Evolutionary conservation across 495 filamentous ascomycete genomes (phyloP).

Genomic region (Bacidia rubella): DNA sequence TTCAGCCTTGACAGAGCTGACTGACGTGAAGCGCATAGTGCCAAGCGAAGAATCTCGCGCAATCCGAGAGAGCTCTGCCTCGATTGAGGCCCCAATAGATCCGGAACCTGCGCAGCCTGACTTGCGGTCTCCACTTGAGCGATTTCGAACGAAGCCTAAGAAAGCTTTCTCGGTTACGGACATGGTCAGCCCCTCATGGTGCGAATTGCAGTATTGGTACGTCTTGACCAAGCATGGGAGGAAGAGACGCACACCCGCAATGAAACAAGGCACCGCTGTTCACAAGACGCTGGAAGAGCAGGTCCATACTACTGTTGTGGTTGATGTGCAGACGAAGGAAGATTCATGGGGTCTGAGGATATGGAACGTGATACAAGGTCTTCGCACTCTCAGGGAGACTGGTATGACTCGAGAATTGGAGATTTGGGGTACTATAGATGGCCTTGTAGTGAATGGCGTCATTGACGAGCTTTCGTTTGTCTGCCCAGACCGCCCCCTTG

Average conservation of each 20-base stretch:
- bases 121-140: constrained; percentile 47
- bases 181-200: constrained; percentile 81
- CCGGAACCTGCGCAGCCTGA: constrained; percentile 20
- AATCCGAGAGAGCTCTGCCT: constrained; percentile 8
- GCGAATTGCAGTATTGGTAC: constrained; percentile 89
- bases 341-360: constrained; percentile 71
- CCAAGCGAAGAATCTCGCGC: constrained; percentile 29
- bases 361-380: constrained; percentile 85
- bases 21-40: constrained; percentile 54
- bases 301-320: constrained; percentile 58
- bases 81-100: constrained; percentile 16
- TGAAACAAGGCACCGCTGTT: constrained; percentile 64
- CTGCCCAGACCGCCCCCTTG: constrained; percentile 57
- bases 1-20: constrained; percentile 30
- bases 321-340: constrained; percentile 61
- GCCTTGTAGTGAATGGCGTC: constrained; percentile 72
- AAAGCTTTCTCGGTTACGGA: constrained; percentile 86
- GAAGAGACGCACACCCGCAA: constrained; percentile 60
- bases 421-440: constrained; percentile 81
- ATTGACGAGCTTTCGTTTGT: constrained; percentile 76
- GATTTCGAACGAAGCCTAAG: constrained; percentile 64
- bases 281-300: constrained; percentile 78
- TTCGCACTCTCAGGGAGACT: constrained; percentile 59
- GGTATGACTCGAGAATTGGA: constrained; percentile 83
- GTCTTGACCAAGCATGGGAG: constrained; percentile 62